Base-by-base conservation (phyloP, 2,329 filamentous ascomycete species). In the Hypoxylon sp. region DNA sequence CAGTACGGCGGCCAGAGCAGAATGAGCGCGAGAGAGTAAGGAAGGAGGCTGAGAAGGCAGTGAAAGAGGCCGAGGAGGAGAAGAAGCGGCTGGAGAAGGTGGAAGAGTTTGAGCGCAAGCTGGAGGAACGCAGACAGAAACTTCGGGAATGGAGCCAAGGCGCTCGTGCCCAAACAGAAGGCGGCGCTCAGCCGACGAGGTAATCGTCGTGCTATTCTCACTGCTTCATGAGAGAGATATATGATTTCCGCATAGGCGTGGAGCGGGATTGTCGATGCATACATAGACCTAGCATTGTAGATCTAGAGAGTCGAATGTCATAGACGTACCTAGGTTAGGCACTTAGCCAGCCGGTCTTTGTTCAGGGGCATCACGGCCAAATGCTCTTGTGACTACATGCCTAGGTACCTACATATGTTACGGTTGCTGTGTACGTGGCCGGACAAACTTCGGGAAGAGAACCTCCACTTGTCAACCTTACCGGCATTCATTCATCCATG, bases 1-100 rank as follows among this genome's bases (percentile, higher is more conserved):
- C 96, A 1, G 85, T 92, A 58, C 88, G 96, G 70, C 85, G 96
- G 64, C 90, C 92, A 2, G 96, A 99, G 78, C 96, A 99, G 85
- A 83, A 97, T 10, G 88, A 90, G 78, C 85, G 90, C 48, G 95
- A 98, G 82, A 84, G 87, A 62, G 85, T 85, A 71, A 87, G 95
- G 73, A 92, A 91, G 79, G 85, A 85, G 64, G 85, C 85, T 53
- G 88, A 89, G 75, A 84, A 84, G 70, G 79, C 77, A 58, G 75
- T 81, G 74, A 85, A 85, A 80, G 81, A 83, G 14, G 80, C 80
- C 10, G 85, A 87, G 70, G 85, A 85, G 72, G 88, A 89, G 78
- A 80, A 79, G 75, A 85, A 84, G 79, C 79, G 83, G 17, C 76
- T 84, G 35, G 85, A 86, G 68, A 86, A 89, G 81, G 85, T 88